A percentile compares a stretch with the other conserved stretches of the same genome.
phyloP scores from a whole-genome alignment of 768 basidiomycete genomes.

The Leccinum rimulosum region DNA sequence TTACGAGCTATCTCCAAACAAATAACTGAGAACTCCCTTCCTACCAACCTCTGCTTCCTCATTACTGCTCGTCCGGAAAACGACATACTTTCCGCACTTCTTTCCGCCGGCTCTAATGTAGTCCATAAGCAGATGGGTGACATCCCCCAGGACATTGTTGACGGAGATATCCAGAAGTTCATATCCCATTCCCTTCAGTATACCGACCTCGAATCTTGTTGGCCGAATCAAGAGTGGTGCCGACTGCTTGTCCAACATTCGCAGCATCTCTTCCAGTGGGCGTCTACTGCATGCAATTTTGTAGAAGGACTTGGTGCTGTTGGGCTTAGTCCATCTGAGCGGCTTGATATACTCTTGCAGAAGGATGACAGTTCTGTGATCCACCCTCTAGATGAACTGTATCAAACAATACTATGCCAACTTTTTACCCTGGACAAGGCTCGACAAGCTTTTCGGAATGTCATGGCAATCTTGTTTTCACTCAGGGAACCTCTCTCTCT shows the following conservation, averaged over 20 bases:
- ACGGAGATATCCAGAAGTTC: neutral
- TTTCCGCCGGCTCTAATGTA: neutral
- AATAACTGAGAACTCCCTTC: neutral
- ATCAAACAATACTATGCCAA: neutral
- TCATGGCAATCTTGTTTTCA: neutral
- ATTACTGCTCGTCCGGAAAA: neutral
- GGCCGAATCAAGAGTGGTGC: neutral
- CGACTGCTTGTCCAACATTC: neutral
- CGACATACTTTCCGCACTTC: neutral
- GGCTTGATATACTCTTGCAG: neutral
- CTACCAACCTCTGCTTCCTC: neutral
- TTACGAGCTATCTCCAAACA: neutral
- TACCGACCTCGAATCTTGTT: neutral
- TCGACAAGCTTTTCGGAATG: neutral
- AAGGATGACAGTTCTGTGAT: neutral
- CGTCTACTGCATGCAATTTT: neutral
- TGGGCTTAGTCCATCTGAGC: neutral
- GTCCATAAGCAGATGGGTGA: neutral
- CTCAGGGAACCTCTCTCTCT: neutral
- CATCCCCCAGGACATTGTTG: neutral
- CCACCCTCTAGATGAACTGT: neutral
- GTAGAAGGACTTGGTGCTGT: neutral
- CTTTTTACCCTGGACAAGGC: neutral
- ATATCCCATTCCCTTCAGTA: neutral
- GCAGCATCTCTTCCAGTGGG: neutral